Evolutionary conservation across 176 grass and related monocot species (phyloP), one percentile per base, ranked within the genome.

Genomic region (Poa pratensis): DNA sequence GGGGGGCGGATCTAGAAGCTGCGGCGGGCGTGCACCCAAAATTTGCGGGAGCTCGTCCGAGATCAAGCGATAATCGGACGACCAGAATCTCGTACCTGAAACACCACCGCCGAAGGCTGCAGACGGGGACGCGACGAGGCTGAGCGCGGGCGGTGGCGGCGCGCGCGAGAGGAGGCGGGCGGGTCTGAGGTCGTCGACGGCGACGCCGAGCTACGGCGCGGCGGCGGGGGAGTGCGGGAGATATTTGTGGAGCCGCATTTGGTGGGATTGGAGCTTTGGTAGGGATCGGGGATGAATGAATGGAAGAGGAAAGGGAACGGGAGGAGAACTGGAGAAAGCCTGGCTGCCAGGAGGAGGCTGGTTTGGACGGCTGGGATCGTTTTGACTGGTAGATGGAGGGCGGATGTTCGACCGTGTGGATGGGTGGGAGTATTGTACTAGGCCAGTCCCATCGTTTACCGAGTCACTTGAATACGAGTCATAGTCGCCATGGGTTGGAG

Each of bases 231-330:
- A 20, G 73, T 3, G 73, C 6, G 9, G 0, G 26, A 75, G 73
- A 75, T 53, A 53, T 32, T 75, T 75, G 10, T 13, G 50, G 48
- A 34, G 73, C 48, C 4, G 27, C 73, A 75, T 75, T 54, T 18
- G 48, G 73, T 75, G 46, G 73, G 73, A 75, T 75, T 75, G 73
- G 73, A 75, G 73, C 24, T 52, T 50, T 48, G 72, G 72, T 28
- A 52, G 71, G 72, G 72, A 75, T 52, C 46, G 7, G 43, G 72
- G 46, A 9, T 1, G 46, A 10, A 46, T 46, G 43, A 46, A 75
- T 28, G 72, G 72, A 75, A 75, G 73, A 75, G 73, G 73, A 75
- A 75, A 75, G 73, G 73, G 46, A 75, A 26, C 8, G 73, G 48
- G 48, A 18, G 8, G 48, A 26, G n/a, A n/a, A n/a, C n/a, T n/a